A percentile compares a stretch with the other conserved stretches of the same genome.
These are phyloP conservation scores for Stereocaulon alpinum DNA, from an alignment of 495 filamentous ascomycete genomes.

Conservation along the genomic window DNA sequence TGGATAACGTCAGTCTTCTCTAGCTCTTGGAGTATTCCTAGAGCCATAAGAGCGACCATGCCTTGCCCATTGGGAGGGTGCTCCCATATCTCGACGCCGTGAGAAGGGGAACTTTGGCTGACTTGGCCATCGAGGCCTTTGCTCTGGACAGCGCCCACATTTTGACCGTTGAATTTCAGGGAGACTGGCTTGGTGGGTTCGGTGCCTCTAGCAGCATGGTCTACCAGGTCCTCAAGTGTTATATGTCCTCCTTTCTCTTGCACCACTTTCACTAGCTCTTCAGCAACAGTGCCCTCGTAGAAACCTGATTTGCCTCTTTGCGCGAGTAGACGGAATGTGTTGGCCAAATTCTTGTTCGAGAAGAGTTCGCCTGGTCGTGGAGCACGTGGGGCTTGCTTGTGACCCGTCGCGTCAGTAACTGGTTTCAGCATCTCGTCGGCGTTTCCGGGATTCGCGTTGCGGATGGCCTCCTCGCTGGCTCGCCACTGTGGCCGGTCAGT, in stretches of 20 bases:
- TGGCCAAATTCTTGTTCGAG: constrained; percentile 70
- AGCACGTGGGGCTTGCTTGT: constrained; percentile 57
- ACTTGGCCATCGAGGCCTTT: constrained; percentile 33
- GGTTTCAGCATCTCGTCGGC: constrained; percentile 72
- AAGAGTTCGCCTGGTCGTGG: constrained; percentile 81
- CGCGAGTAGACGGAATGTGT: constrained; percentile 72
- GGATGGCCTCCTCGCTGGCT: constrained; percentile 46
- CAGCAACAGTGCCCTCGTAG: constrained; percentile 74
- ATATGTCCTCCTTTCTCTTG: constrained; percentile 68
- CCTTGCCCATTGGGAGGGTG: constrained; percentile 98
- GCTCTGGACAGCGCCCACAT: constrained; percentile 37
- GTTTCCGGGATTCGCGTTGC: constrained; percentile 62
- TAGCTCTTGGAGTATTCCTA: constrained; percentile 81
- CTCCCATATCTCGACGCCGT: constrained; percentile 81
- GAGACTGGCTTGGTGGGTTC: constrained; percentile 77
- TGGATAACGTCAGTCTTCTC: constrained; percentile 63
- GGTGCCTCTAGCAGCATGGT: constrained; percentile 62
- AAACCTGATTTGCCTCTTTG: constrained; percentile 80
- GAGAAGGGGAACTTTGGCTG: constrained; percentile 33
- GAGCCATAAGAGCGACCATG: constrained; percentile 85
- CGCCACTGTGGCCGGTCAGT: constrained; percentile 52
- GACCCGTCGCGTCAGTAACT: constrained; percentile 53
- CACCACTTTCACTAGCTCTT: constrained; percentile 67
- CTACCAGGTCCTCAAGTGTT: constrained; percentile 65
- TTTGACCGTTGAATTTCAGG: constrained; percentile 62